phyloP scores from a whole-genome alignment of 257 asterid species.

The Rhazya stricta region DNA sequence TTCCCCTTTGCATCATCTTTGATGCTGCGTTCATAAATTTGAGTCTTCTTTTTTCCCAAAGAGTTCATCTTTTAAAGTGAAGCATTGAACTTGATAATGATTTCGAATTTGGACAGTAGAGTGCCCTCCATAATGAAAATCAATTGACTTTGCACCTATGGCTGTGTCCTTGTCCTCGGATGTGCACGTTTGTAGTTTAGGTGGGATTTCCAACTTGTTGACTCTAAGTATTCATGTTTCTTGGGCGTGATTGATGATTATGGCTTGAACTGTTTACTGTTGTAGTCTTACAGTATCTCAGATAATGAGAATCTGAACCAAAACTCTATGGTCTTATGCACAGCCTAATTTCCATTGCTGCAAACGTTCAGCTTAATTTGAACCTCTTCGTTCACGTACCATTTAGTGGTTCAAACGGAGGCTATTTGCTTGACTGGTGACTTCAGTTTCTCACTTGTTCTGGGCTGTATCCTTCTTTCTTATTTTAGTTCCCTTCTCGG shows the following conservation, averaged over 20 bases:
- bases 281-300: neutral
- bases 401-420: neutral
- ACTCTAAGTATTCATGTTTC: neutral
- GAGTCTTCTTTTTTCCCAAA: neutral
- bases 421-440: neutral
- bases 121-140: neutral
- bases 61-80: conserved; percentile 4
- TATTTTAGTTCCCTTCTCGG: neutral
- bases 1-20: neutral
- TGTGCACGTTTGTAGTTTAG: neutral
- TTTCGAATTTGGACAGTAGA: neutral
- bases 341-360: neutral
- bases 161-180: neutral
- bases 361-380: neutral
- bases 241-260: neutral
- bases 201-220: neutral
- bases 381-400: neutral
- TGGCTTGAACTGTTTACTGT: neutral
- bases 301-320: neutral
- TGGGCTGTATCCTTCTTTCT: neutral
- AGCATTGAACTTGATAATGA: conserved; percentile 6
- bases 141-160: neutral
- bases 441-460: neutral
- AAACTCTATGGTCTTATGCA: neutral
- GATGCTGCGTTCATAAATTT: conserved; percentile 3